Evolutionary conservation across 2,329 filamentous ascomycete genomes (phyloP).

Genomic region (Macrophomina pseudophaseolina): DNA sequence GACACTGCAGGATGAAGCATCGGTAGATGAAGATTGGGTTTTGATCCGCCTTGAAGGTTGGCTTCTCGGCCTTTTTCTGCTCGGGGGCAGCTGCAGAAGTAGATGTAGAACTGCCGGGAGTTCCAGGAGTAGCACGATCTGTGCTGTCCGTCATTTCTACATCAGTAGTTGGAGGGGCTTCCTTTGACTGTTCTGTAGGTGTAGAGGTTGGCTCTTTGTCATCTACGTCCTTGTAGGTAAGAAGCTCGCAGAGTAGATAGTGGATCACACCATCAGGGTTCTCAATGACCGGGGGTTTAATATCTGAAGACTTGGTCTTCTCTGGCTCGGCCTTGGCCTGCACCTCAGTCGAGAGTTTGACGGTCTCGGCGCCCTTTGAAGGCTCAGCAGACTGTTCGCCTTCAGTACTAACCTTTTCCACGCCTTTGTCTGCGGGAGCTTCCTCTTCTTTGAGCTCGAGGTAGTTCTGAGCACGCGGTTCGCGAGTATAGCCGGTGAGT

Average conservation of each 20-base stretch:
- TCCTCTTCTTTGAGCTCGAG: constrained; percentile 59
- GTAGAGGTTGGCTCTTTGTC: constrained; percentile 69
- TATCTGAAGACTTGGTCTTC: constrained; percentile 68
- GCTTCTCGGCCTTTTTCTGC: constrained; percentile 68
- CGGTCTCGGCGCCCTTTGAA: constrained; percentile 22
- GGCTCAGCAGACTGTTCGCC: constrained; percentile 42
- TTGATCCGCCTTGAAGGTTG: constrained; percentile 85
- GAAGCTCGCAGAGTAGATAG: constrained; percentile 88
- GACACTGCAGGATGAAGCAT: constrained; percentile 90
- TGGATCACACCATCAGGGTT: constrained; percentile 95
- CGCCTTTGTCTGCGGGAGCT: constrained; percentile 27
- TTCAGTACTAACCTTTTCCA: not conserved
- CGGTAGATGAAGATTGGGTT: constrained; percentile 97
- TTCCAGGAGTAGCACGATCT: constrained; percentile 31
- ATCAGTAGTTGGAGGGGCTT: constrained; percentile 43
- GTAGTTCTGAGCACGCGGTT: constrained; percentile 51
- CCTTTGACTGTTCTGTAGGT: constrained; percentile 50
- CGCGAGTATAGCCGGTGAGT: constrained; percentile 65
- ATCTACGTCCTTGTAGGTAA: constrained; percentile 90
- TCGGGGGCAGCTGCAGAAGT: constrained; percentile 46
- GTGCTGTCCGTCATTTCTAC: constrained; percentile 55
- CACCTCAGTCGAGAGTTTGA: constrained; percentile 49
- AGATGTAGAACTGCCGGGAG: constrained; percentile 30
- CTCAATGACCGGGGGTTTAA: constrained; percentile 84
- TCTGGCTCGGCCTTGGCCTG: constrained; percentile 62